Base-by-base conservation (phyloP, 805 yeast genomes). In the Barnettozyma populi region DNA sequence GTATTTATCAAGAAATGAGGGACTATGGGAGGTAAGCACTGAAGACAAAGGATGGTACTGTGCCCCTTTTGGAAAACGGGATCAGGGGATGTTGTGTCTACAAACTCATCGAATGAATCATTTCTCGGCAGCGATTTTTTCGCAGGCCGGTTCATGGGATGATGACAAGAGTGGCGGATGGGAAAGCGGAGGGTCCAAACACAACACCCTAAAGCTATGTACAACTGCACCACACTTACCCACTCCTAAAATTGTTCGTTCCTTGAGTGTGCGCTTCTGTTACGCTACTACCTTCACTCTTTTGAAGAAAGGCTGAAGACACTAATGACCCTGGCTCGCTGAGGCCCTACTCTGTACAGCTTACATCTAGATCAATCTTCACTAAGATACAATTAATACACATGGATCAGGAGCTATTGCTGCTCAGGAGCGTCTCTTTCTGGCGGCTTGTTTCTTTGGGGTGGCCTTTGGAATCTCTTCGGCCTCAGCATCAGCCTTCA, bases 391-490 rank as follows among this genome's bases (percentile, higher is more conserved):
- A 29, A 29, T 29, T 29, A 11, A 29, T 13, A 29, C 16, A 14
- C 7, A 29, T 14, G 25, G 25, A 23, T 23, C 25, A 29, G 16
- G 4, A 14, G 13, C 32, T 29, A 23, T 5, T 5, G 6, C 21
- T 6, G 32, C 20, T 27, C 31, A 48, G 23, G 41, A 24, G 7
- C 44, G 49, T 47, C 52, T 50, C 47, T 48, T 53, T 44, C 39
- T 52, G 19, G 49, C 44, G 14, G 53, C 23, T 29, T 45, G 46
- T 38, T 18, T 36, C 16, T 34, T 35, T 32, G 39, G 39, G 24
- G 39, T 35, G 18, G 40, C 14, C 13, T 39, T 32, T 23, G 47
- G 36, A 16, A 37, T 19, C 31, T 45, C 21, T 9, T 20, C 16
- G 14, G 14, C 18, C 4, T 19, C 40, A 37, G 29, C 3, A 7